Percentiles rank a stretch among this genome's conserved stretches.
Evolutionary conservation across 164 flowering plant genomes (phyloP).

Genomic region (Warburgia ugandensis): DNA sequence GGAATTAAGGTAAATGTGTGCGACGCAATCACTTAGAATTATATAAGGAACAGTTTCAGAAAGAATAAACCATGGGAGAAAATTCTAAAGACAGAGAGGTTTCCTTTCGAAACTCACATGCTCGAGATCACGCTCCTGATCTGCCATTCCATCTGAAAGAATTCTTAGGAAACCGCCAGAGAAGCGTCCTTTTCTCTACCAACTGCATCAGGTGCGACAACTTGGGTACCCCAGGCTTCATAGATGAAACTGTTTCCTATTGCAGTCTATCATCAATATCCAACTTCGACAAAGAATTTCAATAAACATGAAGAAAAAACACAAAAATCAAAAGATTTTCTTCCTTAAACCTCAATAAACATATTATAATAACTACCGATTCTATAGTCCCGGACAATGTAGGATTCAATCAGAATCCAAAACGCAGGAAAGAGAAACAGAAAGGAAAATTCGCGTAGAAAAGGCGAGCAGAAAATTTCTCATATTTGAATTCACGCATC

Average conservation of each 20-base stretch:
- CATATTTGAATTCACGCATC: too few relatives aligned
- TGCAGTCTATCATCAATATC: slow-evolving; percentile 37
- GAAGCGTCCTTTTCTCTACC: slow-evolving; percentile 15
- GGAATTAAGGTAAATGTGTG: not conserved
- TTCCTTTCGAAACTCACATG: slow-evolving; percentile 52
- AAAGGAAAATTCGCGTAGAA: too few relatives aligned
- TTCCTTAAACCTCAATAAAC: too few relatives aligned
- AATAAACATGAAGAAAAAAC: not conserved
- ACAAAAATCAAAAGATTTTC: not conserved
- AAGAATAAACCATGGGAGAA: not conserved
- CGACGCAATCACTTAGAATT: not conserved
- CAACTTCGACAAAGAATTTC: too few relatives aligned
- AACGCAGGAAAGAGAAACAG: too few relatives aligned
- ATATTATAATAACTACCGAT: too few relatives aligned
- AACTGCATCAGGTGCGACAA: slow-evolving; percentile 41
- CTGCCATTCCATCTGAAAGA: slow-evolving; percentile 95
- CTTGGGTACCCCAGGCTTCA: slow-evolving; percentile 45
- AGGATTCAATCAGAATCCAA: too few relatives aligned
- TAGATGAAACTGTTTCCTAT: slow-evolving; percentile 36
- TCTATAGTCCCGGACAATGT: too few relatives aligned
- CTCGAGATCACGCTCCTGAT: slow-evolving; percentile 72
- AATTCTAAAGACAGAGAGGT: not conserved
- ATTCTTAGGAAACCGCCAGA: slow-evolving; percentile 24
- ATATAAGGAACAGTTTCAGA: too few relatives aligned
- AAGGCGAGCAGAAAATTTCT: too few relatives aligned